Conservation (phyloP, 148 eudicot species). For the Rhododendron griersonianum region DNA sequence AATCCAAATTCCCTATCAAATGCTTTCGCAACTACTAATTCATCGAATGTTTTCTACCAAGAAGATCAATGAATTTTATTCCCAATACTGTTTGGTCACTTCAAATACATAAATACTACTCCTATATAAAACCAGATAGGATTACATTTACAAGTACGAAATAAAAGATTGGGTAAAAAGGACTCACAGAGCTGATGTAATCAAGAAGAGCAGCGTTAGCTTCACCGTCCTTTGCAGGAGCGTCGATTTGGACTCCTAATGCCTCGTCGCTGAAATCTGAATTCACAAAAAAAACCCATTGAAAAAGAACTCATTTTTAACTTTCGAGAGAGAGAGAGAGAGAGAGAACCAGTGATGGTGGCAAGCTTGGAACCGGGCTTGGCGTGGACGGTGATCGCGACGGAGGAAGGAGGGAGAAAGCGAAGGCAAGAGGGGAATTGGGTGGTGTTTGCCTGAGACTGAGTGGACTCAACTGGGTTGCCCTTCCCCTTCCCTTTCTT, state of each 20-base stretch:
- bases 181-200: conserved; percentile 72
- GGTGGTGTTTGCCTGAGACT: conserved; percentile 14
- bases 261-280: conserved; percentile 80
- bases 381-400: conserved; percentile 84
- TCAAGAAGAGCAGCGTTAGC: conserved; percentile 87
- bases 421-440: conserved; percentile 61
- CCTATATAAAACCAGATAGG: background rate
- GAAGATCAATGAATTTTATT: background rate
- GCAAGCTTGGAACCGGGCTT: conserved; percentile 92
- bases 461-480: conserved; percentile 33
- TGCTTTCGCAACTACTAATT: background rate
- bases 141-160: background rate
- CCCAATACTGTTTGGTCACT: background rate
- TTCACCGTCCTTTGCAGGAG: conserved; percentile 93
- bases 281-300: background rate
- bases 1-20: background rate
- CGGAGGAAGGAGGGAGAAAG: conserved; percentile 56
- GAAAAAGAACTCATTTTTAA: background rate
- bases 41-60: background rate
- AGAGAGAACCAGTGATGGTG: conserved; percentile 65
- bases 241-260: conserved; percentile 91
- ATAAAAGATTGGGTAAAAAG: background rate
- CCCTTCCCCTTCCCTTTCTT: conserved; percentile 62
- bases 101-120: no score
- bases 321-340: background rate